Percentiles rank a stretch among this genome's conserved stretches.
phyloP scores from a whole-genome alignment of 305 asterid genomes.

The Lippia alba region DNA sequence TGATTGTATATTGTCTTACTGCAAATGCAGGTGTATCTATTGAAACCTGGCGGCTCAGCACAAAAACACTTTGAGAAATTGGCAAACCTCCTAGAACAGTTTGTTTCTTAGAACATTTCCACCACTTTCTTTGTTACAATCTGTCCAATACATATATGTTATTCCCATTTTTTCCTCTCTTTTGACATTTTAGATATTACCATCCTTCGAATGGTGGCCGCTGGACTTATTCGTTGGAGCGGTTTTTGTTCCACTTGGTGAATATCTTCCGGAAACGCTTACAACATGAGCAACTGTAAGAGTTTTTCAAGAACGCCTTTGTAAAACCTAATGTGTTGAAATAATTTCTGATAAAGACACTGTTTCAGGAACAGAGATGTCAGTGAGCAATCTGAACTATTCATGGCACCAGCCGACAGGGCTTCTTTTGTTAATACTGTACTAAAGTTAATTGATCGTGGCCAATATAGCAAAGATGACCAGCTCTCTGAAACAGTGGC shows the following conservation, averaged over 20 bases:
- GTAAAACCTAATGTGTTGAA: conserved; percentile 30
- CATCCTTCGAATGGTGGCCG: conserved; percentile 99
- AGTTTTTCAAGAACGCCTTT: conserved; percentile 29
- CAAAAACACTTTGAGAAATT: conserved; percentile 80
- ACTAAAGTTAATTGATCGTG: conserved; percentile 95
- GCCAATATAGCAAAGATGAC: conserved; percentile 96
- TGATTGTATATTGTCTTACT: conserved; percentile 38
- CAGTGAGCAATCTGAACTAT: conserved; percentile 52
- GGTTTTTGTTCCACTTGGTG: conserved; percentile 88
- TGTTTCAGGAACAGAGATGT: conserved; percentile 75
- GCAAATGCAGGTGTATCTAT: conserved; percentile 80
- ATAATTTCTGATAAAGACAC: conserved; percentile 42
- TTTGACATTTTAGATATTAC: conserved; percentile 68
- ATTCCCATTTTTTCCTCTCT: conserved; percentile 19
- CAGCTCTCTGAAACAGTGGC: conserved; percentile 97
- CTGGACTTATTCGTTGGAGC: conserved; percentile 93
- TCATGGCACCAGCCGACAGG: conserved; percentile 77
- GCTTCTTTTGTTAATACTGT: conserved; percentile 74
- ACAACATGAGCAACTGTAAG: conserved; percentile 92
- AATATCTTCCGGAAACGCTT: conserved; percentile 78
- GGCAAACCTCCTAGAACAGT: conserved; percentile 98
- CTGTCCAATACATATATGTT: conserved; percentile 18
- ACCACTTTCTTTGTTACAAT: conserved; percentile 23
- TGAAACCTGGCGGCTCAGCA: conserved; percentile 89
- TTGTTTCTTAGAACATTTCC: conserved; percentile 51